Evolutionary conservation across 257 asterid species (phyloP), one percentile per base, ranked within the genome.

Genomic region (Solanum chiquidenum): DNA sequence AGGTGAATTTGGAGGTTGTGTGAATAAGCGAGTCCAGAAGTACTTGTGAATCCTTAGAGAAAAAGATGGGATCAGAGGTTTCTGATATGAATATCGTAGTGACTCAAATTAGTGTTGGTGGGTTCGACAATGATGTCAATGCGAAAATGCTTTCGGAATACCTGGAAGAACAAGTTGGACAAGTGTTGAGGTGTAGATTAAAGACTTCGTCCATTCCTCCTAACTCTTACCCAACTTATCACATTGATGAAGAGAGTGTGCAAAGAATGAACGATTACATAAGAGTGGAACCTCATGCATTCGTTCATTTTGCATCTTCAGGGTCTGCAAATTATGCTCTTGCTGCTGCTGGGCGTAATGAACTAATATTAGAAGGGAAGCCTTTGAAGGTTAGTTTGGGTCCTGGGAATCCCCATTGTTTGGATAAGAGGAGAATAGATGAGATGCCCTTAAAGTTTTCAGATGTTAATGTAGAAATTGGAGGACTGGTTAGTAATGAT

Each of bases 181-280:
- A 86, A 31, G 99, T 96, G 40, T 95, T 93, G 96, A 93, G 99
- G 87, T 96, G 99, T 88, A 93, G 99, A 85, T 86, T 96, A 88
- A 96, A 97, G 93, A 97, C 98, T 86, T 97, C 99, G 64, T 95
- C 99, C 31, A 95, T 98, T 27, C 99, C 99, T 34, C 87, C 89
- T 11, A 97, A 93, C 0, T 90, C 98, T 12, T 95, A 92, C 90
- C 98, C 99, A 20, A 87, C 88, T 85, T 94, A 87, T 35, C 92
- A 89, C 60, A 83, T 90, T 75, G 93, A 94, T 23, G 42, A 89
- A 4, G 91, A 86, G 14, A 77, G 8, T 3, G 92, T 91, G 58
- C 90, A 72, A 79, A 91, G 90, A 69, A 94, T 68, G 60, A 64
- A 23, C 12, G 92, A 90, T 83, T 96, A 94, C 40, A 90, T 85